Evolutionary conservation across 2,329 filamentous ascomycete species (phyloP).

Genomic region (Xylaria sp.): DNA sequence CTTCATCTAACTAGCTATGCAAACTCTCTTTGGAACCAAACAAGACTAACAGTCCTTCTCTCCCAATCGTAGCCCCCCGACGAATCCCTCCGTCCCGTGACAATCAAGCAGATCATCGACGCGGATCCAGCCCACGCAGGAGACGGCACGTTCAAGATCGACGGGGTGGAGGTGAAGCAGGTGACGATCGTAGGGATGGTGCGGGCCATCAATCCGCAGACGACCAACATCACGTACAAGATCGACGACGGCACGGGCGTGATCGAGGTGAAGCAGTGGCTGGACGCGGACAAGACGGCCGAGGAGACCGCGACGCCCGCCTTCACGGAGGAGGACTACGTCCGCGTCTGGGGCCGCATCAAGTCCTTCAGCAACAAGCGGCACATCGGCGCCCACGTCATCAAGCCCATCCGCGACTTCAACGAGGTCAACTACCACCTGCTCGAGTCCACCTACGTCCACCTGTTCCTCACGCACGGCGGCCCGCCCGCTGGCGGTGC

Average conservation of each 20-base stretch:
- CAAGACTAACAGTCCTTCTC: constrained; percentile 15
- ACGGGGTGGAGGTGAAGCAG: constrained; percentile 77
- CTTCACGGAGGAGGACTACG: constrained; percentile 79
- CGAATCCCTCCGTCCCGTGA: constrained; percentile 91
- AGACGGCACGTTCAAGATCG: constrained; percentile 81
- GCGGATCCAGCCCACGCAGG: constrained; percentile 74
- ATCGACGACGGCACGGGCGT: constrained; percentile 94
- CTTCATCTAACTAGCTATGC: background rate
- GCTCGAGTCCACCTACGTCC: constrained; percentile 88
- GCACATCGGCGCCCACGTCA: constrained; percentile 81
- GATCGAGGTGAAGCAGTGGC: constrained; percentile 91
- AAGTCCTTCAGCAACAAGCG: constrained; percentile 86
- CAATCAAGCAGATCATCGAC: constrained; percentile 92
- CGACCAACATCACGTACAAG: constrained; percentile 91
- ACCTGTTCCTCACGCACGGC: constrained; percentile 83
- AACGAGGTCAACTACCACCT: constrained; percentile 96
- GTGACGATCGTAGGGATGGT: constrained; percentile 92
- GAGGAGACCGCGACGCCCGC: constrained; percentile 55
- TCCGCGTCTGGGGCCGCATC: constrained; percentile 85
- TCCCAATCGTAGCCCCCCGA: constrained; percentile 68
- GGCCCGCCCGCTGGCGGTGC: constrained; percentile 49
- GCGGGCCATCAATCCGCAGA: constrained; percentile 83
- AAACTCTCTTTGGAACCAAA: background rate
- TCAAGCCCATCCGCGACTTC: constrained; percentile 82
- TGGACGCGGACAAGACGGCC: constrained; percentile 67